A percentile compares a stretch with the other conserved stretches of the same genome.
Evolutionary conservation across 352 stramenopile genomes (phyloP).

Genomic region (Thraustochytrium striatum): DNA sequence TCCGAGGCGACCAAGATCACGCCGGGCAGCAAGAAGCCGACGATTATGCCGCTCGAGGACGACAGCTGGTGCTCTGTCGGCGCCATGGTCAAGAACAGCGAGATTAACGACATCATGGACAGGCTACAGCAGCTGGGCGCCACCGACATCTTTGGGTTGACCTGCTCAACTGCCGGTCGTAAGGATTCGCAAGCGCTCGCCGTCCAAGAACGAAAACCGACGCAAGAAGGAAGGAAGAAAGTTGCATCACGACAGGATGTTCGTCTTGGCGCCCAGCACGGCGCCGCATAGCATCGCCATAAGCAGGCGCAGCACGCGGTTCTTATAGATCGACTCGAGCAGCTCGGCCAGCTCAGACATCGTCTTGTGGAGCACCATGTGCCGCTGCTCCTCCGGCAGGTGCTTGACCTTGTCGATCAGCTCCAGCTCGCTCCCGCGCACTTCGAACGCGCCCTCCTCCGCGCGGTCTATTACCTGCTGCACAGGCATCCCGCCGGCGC

Average conservation of each 20-base stretch:
- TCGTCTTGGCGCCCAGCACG: not conserved
- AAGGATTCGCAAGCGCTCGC: not conserved
- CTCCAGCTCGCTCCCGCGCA: too few relatives aligned
- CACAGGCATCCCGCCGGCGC: too few relatives aligned
- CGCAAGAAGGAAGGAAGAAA: not conserved
- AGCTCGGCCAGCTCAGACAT: not conserved
- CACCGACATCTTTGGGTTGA: slow-evolving; percentile 78
- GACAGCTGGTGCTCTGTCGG: slow-evolving; percentile 68
- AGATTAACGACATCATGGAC: slow-evolving; percentile 77
- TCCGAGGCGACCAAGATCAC: slow-evolving; percentile 79
- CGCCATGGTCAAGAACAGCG: slow-evolving; percentile 68
- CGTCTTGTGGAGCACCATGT: too few relatives aligned
- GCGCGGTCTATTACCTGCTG: too few relatives aligned
- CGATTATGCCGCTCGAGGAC: slow-evolving; percentile 69
- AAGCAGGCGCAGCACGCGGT: too few relatives aligned
- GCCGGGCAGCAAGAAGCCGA: slow-evolving; percentile 86
- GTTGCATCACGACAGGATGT: not conserved
- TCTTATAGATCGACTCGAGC: not conserved
- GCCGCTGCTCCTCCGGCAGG: too few relatives aligned
- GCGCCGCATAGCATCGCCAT: not conserved
- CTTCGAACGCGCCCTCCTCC: too few relatives aligned
- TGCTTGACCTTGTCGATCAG: too few relatives aligned
- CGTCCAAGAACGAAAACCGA: not conserved
- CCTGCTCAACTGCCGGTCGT: slow-evolving; percentile 77
- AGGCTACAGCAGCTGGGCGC: slow-evolving; percentile 72